A percentile compares a stretch with the other conserved stretches of the same genome.
phyloP scores from a whole-genome alignment of 805 yeast species.

The Monosporozyma yasuniensis region DNA sequence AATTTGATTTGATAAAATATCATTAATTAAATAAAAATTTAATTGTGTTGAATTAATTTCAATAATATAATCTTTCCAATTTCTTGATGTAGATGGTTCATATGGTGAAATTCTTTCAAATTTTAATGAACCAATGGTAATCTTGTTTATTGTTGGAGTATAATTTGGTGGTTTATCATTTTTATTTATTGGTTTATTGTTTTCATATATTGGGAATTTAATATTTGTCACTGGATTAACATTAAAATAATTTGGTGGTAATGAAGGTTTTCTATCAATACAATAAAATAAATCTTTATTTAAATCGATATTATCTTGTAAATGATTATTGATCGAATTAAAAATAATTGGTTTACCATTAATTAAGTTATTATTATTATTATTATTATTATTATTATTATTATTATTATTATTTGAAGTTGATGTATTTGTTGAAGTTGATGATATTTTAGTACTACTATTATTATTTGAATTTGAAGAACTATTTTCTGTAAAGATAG shows the following conservation, averaged over 20 bases:
- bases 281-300: constrained; percentile 18
- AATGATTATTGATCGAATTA: not conserved
- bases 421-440: not conserved
- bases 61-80: constrained; percentile 62
- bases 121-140: constrained; percentile 54
- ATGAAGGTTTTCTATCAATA: constrained; percentile 33
- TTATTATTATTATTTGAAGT: too few species aligned
- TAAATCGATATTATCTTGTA: not conserved
- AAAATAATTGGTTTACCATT: not conserved
- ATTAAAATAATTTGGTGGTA: constrained; percentile 25
- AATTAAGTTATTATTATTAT: too few species aligned
- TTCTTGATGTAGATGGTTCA: constrained; percentile 53
- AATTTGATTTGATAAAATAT: constrained; percentile 24
- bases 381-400: too few species aligned
- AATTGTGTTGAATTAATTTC: constrained; percentile 84
- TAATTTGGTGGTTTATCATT: constrained; percentile 53
- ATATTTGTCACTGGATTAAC: constrained; percentile 20
- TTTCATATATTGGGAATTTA: constrained; percentile 35
- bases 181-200: constrained; percentile 18
- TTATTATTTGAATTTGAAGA: not conserved
- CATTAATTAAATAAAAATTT: constrained; percentile 48
- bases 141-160: constrained; percentile 52
- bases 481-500: not conserved
- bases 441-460: not conserved
- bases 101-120: constrained; percentile 71